Evolutionary conservation across 2,329 filamentous ascomycete species (phyloP), one percentile per base, ranked within the genome.

Genomic region (Ilyonectria sp.): DNA sequence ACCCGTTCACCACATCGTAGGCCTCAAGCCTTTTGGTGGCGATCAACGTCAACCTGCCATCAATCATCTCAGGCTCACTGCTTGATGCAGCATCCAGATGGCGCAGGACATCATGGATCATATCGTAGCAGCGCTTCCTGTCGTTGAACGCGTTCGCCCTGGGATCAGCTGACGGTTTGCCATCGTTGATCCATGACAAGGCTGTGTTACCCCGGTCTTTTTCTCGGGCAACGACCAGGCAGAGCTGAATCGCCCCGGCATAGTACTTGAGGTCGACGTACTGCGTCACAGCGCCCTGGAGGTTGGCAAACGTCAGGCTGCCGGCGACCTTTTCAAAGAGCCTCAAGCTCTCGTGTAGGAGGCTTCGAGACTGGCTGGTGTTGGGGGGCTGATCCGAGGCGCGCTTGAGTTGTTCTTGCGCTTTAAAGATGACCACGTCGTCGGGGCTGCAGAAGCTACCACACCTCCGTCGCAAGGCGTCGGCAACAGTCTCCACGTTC

Each of bases 381-480:
- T 94, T 94, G 5, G 87, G 84, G 10, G 91, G 90, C 54, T 93
- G 90, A 79, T 98, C 95, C 2, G 91, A 91, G 1, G 95, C 95
- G 73, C 94, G 90, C 85, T 97, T 97, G 60, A 98, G 85, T 75
- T 95, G 93, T 80, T 99, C 96, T 79, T 98, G 95, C 0, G 96
- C 96, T 82, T 97, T 98, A 90, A 99, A 99, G 73, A 98, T 95
- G 71, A 98, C 91, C 2, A 98, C 96, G 82, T 99, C 96, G 71
- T 99, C 95, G 0, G 95, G 91, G 76, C 95, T 98, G 80, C 96
- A 99, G 87, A 99, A 99, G 81, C 93, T 98, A 69, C 96, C 97
- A 74, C 96, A 99, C 74, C 95, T 90, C 74, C 96, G 89, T 53
- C 96, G 90, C 56, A 99, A 84, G n/a, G 95, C 94, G 80, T 99